These are phyloP conservation scores for Flueggea neowawraea DNA, from an alignment of 441 rosid genomes.

Conservation along the genomic window DNA sequence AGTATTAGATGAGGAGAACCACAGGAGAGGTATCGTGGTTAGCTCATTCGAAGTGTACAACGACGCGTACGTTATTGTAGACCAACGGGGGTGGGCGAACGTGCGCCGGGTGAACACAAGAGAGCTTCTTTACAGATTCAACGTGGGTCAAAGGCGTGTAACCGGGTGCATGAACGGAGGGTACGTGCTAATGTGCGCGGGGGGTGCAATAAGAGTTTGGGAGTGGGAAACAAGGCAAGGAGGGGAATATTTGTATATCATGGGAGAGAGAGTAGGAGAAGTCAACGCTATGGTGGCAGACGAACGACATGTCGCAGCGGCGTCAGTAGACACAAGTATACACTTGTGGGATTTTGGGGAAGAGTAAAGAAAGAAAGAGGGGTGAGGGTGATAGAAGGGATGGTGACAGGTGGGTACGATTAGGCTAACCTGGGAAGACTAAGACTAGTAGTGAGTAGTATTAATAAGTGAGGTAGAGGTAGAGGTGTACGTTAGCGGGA, in stretches of 20 bases:
- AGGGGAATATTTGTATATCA: slow-evolving; percentile 39
- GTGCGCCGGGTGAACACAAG: slow-evolving; percentile 49
- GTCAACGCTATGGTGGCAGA: slow-evolving; percentile 55
- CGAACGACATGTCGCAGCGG: slow-evolving; percentile 82
- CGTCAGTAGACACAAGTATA: slow-evolving; percentile 35
- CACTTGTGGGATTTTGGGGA: slow-evolving; percentile 94
- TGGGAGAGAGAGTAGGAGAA: slow-evolving; percentile 53
- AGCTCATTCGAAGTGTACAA: slow-evolving; percentile 40
- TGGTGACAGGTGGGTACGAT: too few relatives aligned
- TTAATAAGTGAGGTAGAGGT: too few relatives aligned
- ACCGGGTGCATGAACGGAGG: slow-evolving; percentile 74
- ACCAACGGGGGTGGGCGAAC: slow-evolving; percentile 44
- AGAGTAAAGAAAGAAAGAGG: slow-evolving; percentile 13
- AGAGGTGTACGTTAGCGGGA: too few relatives aligned
- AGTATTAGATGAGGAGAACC: slow-evolving; percentile 31
- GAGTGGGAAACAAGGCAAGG: slow-evolving; percentile 32
- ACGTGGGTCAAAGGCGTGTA: slow-evolving; percentile 27
- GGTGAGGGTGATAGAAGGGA: too few relatives aligned
- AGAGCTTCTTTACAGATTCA: slow-evolving; percentile 49
- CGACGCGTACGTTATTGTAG: slow-evolving; percentile 49
- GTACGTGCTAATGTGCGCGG: slow-evolving; percentile 61
- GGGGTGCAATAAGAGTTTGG: slow-evolving; percentile 63
- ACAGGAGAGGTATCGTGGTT: slow-evolving; percentile 41
- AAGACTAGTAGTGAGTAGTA: too few relatives aligned
- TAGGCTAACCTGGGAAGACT: too few relatives aligned